These are phyloP conservation scores for Elsinoe batatas DNA, from an alignment of 2,329 filamentous ascomycete genomes.

Conservation along the genomic window DNA sequence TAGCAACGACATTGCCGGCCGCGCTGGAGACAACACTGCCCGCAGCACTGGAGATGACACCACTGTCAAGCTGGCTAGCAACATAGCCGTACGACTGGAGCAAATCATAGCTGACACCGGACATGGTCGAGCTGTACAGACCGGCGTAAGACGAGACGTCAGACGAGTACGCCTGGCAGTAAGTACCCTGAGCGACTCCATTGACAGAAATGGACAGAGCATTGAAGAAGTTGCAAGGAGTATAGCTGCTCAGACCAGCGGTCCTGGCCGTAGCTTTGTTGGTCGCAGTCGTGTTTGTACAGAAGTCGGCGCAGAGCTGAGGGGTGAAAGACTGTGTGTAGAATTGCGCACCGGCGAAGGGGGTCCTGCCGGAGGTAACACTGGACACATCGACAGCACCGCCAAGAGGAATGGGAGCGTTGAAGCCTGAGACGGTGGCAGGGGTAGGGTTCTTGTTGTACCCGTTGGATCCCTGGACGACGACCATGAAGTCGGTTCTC, in stretches of 20 bases:
- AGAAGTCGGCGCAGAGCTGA: conserved; percentile 13
- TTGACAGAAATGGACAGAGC: conserved; percentile 28
- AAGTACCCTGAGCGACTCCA: conserved; percentile 25
- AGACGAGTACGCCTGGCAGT: conserved; percentile 27
- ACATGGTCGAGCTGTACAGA: conserved; percentile 7
- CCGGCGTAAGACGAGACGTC: conserved; percentile 14
- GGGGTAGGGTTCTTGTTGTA: conserved; percentile 16
- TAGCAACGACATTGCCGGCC: neutral
- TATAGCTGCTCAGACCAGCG: conserved; percentile 2
- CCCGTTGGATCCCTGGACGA: conserved; percentile 20
- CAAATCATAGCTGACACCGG: conserved; percentile 13
- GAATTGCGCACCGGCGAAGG: conserved; percentile 10
- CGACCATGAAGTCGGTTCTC: conserved; percentile 22
- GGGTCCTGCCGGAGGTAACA: neutral
- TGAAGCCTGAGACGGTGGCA: conserved; percentile 10
- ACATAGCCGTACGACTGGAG: conserved; percentile 16
- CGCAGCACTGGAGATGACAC: conserved; percentile 2
- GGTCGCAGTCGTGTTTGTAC: conserved; percentile 1
- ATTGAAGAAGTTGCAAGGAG: conserved; percentile 23
- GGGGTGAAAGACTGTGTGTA: conserved; percentile 6
- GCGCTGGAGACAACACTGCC: neutral
- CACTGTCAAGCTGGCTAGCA: conserved; percentile 12
- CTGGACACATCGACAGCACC: conserved; percentile 12
- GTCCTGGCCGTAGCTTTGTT: conserved; percentile 8
- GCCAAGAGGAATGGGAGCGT: conserved; percentile 14